Conservation (phyloP, 2,329 filamentous ascomycete genomes). For the Thielaviopsis euricoi region DNA sequence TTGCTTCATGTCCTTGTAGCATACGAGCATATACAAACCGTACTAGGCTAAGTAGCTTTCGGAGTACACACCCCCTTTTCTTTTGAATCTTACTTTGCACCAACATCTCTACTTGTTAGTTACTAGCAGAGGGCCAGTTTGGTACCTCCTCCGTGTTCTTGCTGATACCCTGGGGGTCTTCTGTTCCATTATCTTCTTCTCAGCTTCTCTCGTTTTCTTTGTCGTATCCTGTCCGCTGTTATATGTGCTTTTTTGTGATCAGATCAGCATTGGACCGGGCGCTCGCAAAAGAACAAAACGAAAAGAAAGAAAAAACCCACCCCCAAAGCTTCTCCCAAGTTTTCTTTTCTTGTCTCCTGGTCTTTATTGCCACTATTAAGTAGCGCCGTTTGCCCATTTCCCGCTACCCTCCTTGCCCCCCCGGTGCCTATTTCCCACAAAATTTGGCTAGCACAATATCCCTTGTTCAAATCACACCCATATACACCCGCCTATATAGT, state of each 20-base stretch:
- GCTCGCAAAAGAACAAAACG: background rate
- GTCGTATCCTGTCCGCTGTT: background rate
- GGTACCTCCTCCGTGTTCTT: background rate
- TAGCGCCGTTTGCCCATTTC: background rate
- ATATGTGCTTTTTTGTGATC: background rate
- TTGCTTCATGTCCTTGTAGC: too few species aligned
- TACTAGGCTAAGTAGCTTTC: background rate
- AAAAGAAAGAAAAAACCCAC: too few species aligned
- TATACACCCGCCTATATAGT: background rate
- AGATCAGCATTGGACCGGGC: background rate
- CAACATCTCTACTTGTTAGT: background rate
- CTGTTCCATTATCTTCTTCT: background rate
- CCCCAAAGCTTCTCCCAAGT: background rate
- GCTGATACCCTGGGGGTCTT: too few species aligned
- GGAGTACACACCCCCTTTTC: background rate
- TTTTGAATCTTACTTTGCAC: background rate
- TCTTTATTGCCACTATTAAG: background rate
- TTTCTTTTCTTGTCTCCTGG: background rate
- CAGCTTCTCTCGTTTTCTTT: background rate
- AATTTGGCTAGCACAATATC: background rate
- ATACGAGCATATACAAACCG: too few species aligned
- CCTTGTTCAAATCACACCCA: conserved; percentile 1
- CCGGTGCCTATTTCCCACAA: background rate
- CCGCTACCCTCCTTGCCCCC: background rate
- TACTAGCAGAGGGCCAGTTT: background rate